Conservation (phyloP, 2,329 filamentous ascomycete genomes). For the Scedosporium minutisporum region DNA sequence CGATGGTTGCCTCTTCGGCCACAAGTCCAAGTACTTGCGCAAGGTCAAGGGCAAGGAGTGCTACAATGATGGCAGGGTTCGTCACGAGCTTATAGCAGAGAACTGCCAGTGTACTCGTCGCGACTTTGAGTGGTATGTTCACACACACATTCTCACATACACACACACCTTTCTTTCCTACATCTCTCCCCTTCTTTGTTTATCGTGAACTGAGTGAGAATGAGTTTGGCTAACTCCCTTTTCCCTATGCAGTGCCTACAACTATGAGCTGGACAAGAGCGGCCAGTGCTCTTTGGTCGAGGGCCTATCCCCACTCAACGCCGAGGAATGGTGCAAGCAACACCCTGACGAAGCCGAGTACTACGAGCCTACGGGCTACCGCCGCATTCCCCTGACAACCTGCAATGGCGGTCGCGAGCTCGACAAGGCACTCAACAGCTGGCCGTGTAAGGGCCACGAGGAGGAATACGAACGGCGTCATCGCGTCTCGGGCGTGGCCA, state of each 20-base stretch:
- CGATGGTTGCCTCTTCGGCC: conserved; percentile 84
- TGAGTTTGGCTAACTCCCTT: background rate
- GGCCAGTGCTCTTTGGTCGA: conserved; percentile 68
- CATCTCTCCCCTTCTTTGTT: conserved; percentile 16
- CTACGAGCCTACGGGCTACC: conserved; percentile 79
- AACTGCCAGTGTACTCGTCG: conserved; percentile 77
- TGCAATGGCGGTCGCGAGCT: conserved; percentile 67
- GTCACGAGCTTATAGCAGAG: conserved; percentile 59
- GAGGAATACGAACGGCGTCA: conserved; percentile 68
- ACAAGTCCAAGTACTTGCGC: conserved; percentile 78
- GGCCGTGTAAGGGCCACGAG: conserved; percentile 67
- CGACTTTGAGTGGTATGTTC: conserved; percentile 83
- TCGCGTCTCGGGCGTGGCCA: conserved; percentile 57
- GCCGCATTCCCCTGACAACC: conserved; percentile 80
- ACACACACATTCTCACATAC: background rate
- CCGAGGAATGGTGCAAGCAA: conserved; percentile 39
- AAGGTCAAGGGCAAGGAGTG: conserved; percentile 74
- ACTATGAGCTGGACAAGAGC: conserved; percentile 72
- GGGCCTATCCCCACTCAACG: conserved; percentile 54
- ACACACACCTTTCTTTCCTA: background rate
- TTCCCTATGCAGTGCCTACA: conserved; percentile 62
- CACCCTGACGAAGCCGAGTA: conserved; percentile 67
- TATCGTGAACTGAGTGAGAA: background rate
- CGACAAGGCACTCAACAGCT: conserved; percentile 50
- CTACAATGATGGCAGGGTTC: conserved; percentile 68